Evolutionary conservation across 192 early-diverging fungal genomes (phyloP).

Genomic region (Backusella sp.): DNA sequence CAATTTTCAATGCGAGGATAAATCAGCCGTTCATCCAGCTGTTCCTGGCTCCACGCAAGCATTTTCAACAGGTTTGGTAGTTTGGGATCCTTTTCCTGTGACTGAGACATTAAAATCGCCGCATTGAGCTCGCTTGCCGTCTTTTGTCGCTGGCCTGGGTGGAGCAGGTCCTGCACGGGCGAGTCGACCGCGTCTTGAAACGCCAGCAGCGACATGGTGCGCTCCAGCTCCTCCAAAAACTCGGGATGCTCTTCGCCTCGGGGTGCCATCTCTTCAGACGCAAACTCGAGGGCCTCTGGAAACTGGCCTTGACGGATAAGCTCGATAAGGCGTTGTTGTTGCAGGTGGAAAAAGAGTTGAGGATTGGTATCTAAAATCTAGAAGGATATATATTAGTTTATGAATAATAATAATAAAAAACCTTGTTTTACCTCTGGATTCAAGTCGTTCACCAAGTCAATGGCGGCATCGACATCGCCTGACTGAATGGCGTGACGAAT

Average conservation of each 20-base stretch:
- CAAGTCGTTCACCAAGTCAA: constrained; percentile 96
- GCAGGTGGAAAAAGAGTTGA: constrained; percentile 90
- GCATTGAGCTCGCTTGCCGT: constrained; percentile 94
- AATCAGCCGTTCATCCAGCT: constrained; percentile 78
- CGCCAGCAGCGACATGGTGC: constrained; percentile 95
- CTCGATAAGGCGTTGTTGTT: constrained; percentile 97
- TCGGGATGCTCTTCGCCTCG: constrained; percentile 97
- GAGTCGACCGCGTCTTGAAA: constrained; percentile 75
- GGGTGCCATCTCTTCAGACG: constrained; percentile 96
- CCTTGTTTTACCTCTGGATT: constrained; percentile 82
- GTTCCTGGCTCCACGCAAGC: constrained; percentile 92
- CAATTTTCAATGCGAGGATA: constrained; percentile 90
- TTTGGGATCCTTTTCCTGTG: constrained; percentile 93
- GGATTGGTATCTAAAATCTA: constrained; percentile 95
- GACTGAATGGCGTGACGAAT: constrained; percentile 90
- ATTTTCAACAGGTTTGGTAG: constrained; percentile 87
- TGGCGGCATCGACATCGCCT: constrained; percentile 90
- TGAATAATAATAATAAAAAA: neutral
- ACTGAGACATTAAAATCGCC: constrained; percentile 86
- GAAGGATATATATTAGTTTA: neutral
- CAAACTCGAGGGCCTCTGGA: constrained; percentile 89
- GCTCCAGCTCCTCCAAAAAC: constrained; percentile 91
- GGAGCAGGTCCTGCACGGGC: constrained; percentile 85
- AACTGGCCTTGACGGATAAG: constrained; percentile 82
- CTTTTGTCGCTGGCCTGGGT: constrained; percentile 87